These are phyloP conservation scores for Schizosaccharomyces japonicus DNA, from an alignment of 805 yeast genomes.

Conservation along the genomic window DNA sequence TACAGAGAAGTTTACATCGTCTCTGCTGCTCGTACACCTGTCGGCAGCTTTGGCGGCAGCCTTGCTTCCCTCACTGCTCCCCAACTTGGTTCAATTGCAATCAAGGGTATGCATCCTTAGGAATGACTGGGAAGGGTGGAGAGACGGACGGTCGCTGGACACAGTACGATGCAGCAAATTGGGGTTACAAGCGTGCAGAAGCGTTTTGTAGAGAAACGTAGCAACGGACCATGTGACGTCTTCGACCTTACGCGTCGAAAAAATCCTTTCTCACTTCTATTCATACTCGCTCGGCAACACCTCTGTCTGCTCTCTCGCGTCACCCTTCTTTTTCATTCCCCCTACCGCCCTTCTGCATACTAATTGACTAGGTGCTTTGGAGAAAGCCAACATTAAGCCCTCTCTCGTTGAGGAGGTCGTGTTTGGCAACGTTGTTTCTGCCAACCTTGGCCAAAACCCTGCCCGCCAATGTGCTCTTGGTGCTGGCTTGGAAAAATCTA, in stretches of 20 bases:
- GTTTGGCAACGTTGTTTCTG: conserved; percentile 79
- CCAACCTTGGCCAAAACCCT: conserved; percentile 85
- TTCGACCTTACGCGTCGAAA: too few species aligned
- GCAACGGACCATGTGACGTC: too few species aligned
- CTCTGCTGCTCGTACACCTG: conserved; percentile 78
- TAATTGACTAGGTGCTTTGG: conserved; percentile 35
- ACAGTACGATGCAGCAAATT: too few species aligned
- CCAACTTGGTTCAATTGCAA: conserved; percentile 83
- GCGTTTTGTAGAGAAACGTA: too few species aligned
- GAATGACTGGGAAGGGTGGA: too few species aligned
- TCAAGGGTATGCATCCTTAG: conserved; percentile 22
- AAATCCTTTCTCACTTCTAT: too few species aligned
- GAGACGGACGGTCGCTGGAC: too few species aligned
- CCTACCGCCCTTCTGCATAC: too few species aligned
- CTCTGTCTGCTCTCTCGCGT: too few species aligned
- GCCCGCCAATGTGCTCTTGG: conserved; percentile 87
- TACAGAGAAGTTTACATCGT: conserved; percentile 50
- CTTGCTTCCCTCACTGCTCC: conserved; percentile 51
- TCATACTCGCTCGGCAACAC: too few species aligned
- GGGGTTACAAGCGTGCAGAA: too few species aligned
- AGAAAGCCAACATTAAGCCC: conserved; percentile 61
- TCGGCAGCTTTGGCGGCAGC: conserved; percentile 80
- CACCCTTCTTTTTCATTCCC: too few species aligned
- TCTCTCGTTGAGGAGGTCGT: conserved; percentile 64
- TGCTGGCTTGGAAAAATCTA: conserved; percentile 59